Evolutionary conservation across 352 stramenopile species (phyloP), one percentile per base, ranked within the genome.

Genomic region (Globisporangium parvum): DNA sequence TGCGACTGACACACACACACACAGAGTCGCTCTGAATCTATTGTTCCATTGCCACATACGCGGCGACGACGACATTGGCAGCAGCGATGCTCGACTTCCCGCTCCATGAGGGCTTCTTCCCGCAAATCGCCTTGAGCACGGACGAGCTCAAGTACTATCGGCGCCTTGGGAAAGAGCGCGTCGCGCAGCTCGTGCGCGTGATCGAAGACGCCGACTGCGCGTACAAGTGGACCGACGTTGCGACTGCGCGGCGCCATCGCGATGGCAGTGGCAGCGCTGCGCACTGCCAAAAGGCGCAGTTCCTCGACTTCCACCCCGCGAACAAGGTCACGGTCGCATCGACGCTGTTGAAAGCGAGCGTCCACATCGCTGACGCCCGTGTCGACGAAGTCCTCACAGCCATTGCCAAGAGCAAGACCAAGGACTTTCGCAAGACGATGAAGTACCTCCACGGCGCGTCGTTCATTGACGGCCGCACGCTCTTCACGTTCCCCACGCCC

Each of bases 91-190:
- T 88, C 46, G 68, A 79, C 53, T 76, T 82, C 47, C 71, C 83
- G 51, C 69, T 89, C 23, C 72, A 75, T 51, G 60, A 84, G 48
- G 77, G 73, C 39, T 90, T 91, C 67, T 93, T 93, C 67, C 83
- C 83, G 46, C 78, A 88, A 54, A 64, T 93, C 60, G 77, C 80
- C 54, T 62, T 93, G 20, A 87, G 74, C 15, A 64, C 79, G 11
- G 77, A 89, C 17, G 78, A 93, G 53, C 61, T 91, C 40, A 75
- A 78, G 64, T 77, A 88, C 62, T 88, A 88, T 60, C 74, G 82
- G 26, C 80, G 78, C 10, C 63, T 90, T 1, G 70, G 75, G 60
- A 85, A 86, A 60, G 77, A 88, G 58, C 77, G 80, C 12, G 65
- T 93, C 45, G 56, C 61, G 10, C 67, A 87, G 46, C 69, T 93